Percentiles rank a stretch among this genome's conserved stretches.
phyloP scores from a whole-genome alignment of 331 rosid species.

The Stylosanthes scabra region DNA sequence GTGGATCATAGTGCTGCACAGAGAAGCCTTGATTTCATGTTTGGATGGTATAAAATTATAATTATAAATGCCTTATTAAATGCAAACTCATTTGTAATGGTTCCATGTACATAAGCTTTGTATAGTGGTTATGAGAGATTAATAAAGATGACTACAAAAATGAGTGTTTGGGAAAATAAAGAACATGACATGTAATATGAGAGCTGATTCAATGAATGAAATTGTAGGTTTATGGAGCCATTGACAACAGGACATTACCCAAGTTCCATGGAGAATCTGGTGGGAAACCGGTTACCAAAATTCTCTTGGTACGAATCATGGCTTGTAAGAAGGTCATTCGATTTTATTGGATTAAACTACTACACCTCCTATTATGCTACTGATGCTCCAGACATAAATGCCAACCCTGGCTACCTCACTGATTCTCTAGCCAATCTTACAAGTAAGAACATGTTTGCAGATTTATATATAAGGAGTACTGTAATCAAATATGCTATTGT shows the following conservation, averaged over 20 bases:
- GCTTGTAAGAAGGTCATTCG: constrained; percentile 20
- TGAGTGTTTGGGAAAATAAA: too few species aligned
- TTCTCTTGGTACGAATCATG: not conserved
- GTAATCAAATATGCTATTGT: not conserved
- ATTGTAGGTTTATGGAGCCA: constrained; percentile 41
- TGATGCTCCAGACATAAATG: not conserved
- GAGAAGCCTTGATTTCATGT: constrained; percentile 37
- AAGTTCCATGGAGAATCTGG: constrained; percentile 23
- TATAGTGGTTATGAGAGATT: too few species aligned
- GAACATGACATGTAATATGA: too few species aligned
- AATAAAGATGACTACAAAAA: too few species aligned
- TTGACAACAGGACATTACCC: constrained; percentile 41
- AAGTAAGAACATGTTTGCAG: not conserved
- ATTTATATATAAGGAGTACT: too few species aligned
- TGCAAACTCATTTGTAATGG: too few species aligned
- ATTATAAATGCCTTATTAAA: not conserved
- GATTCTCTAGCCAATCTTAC: constrained; percentile 25
- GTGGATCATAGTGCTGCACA: constrained; percentile 20
- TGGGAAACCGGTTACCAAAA: constrained; percentile 37
- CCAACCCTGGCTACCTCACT: constrained; percentile 16
- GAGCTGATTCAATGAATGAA: not conserved
- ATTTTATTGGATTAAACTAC: constrained; percentile 42
- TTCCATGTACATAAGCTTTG: too few species aligned
- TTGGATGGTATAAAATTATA: constrained; percentile 34
- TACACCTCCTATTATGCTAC: constrained; percentile 36